Conservation (phyloP, 139 green algal genomes). For the Desmodesmus armatus region DNA sequence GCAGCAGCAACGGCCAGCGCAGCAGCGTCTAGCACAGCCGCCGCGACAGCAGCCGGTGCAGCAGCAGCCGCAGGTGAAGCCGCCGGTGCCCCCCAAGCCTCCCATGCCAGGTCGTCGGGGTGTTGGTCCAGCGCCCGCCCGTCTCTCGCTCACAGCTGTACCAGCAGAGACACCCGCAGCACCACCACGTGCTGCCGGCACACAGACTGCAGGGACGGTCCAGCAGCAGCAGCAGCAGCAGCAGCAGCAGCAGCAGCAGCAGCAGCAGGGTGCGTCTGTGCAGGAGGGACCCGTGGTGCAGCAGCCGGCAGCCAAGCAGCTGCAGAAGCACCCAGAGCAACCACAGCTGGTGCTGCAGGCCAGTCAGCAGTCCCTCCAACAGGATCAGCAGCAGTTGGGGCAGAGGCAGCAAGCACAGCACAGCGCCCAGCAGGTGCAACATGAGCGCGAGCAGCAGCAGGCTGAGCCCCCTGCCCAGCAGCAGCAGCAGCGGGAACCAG, state of each 20-base stretch:
- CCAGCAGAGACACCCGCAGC: constrained; percentile 27
- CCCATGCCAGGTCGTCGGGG: too few relatives aligned
- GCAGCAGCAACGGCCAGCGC: too few relatives aligned
- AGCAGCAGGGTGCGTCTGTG: too few relatives aligned
- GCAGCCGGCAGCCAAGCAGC: background rate
- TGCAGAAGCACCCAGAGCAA: background rate
- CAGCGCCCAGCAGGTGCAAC: background rate
- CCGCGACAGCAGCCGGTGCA: too few relatives aligned
- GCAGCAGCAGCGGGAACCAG: background rate
- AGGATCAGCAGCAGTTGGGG: background rate
- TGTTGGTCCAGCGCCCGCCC: too few relatives aligned
- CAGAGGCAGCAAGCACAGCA: background rate
- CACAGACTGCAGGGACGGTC: background rate
- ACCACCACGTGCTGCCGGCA: background rate
- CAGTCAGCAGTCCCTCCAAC: background rate
- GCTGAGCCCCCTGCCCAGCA: background rate
- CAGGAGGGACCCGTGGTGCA: background rate
- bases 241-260: constrained; percentile 16
- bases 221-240: background rate
- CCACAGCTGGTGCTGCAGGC: too few relatives aligned
- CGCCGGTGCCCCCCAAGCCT: too few relatives aligned
- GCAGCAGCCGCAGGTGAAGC: too few relatives aligned
- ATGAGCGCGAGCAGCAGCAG: constrained; percentile 34
- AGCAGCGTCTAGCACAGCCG: too few relatives aligned
- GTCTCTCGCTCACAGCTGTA: background rate